Conservation (phyloP, 495 filamentous ascomycete genomes). For the Penicillium fimorum region DNA sequence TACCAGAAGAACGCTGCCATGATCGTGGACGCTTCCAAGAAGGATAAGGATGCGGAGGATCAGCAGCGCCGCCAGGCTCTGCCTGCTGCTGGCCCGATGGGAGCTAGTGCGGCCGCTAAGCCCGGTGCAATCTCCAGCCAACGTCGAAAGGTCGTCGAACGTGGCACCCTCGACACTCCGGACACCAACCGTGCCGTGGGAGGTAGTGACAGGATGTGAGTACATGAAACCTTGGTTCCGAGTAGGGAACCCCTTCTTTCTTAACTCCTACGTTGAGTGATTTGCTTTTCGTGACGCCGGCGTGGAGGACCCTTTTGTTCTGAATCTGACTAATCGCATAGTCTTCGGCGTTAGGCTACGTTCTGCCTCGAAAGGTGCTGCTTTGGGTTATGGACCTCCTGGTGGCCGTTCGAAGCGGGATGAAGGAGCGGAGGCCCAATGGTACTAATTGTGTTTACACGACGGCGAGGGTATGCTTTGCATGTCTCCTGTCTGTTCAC, state of each 20-base stretch:
- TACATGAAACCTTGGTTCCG: conserved; percentile 75
- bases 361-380: conserved; percentile 86
- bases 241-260: conserved; percentile 75
- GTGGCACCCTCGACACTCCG: conserved; percentile 69
- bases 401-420: conserved; percentile 76
- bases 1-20: conserved; percentile 99
- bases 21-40: conserved; percentile 74
- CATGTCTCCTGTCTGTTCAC: conserved; percentile 26
- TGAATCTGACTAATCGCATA: conserved; percentile 81
- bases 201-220: conserved; percentile 99
- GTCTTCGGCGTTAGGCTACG: conserved; percentile 92
- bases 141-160: conserved; percentile 81
- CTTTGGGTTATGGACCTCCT: conserved; percentile 64
- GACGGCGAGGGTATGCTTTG: conserved; percentile 26
- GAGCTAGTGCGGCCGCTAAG: conserved; percentile 61
- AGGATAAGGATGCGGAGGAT: conserved; percentile 74
- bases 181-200: conserved; percentile 86
- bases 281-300: conserved; percentile 71
- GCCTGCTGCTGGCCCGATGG: conserved; percentile 59
- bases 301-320: conserved; percentile 68
- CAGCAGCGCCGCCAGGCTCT: conserved; percentile 62
- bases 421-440: conserved; percentile 57
- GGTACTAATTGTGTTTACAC: conserved; percentile 55
- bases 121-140: conserved; percentile 70
- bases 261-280: conserved; percentile 75